Conservation (phyloP, 1,284 basidiomycete genomes). For the Leccinum fuscescens region DNA sequence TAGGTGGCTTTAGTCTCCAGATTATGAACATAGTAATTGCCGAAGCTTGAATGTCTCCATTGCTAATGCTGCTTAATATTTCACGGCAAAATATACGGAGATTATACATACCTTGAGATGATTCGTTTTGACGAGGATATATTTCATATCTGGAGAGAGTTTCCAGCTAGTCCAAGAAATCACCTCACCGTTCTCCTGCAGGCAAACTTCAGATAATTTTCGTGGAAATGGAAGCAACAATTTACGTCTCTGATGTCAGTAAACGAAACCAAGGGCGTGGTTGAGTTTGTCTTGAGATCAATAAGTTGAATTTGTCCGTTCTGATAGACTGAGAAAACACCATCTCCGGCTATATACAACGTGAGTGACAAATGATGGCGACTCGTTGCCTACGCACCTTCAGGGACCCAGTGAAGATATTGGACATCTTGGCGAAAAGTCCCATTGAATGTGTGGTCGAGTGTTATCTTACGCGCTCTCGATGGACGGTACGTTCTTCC, state of each 20-base stretch:
- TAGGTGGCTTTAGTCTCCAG: slow-evolving; percentile 58
- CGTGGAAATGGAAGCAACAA: slow-evolving; percentile 19
- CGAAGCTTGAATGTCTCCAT: slow-evolving; percentile 89
- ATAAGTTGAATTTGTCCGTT: slow-evolving; percentile 71
- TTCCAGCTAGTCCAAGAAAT: slow-evolving; percentile 67
- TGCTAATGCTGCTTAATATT: slow-evolving; percentile 47
- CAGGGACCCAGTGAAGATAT: slow-evolving; percentile 77
- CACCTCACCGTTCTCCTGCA: slow-evolving; percentile 53
- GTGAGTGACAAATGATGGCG: slow-evolving; percentile 11
- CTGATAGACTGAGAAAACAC: slow-evolving; percentile 73
- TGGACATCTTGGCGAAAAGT: slow-evolving; percentile 61
- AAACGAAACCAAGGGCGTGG: slow-evolving; percentile 57
- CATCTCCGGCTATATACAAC: slow-evolving; percentile 73
- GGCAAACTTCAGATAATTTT: background rate
- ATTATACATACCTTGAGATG: slow-evolving; percentile 56
- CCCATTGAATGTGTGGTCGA: slow-evolving; percentile 90
- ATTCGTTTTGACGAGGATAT: slow-evolving; percentile 78
- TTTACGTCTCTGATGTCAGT: slow-evolving; percentile 63
- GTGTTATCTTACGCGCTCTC: slow-evolving; percentile 67
- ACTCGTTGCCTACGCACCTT: slow-evolving; percentile 54
- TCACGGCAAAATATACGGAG: background rate
- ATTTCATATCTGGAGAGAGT: slow-evolving; percentile 85
- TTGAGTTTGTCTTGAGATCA: slow-evolving; percentile 74
- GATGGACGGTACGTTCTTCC: slow-evolving; percentile 50
- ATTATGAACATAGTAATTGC: slow-evolving; percentile 86